These are phyloP conservation scores for Rhipidocladum racemiflorum DNA, from an alignment of 176 grass and related monocot species.

Conservation along the genomic window DNA sequence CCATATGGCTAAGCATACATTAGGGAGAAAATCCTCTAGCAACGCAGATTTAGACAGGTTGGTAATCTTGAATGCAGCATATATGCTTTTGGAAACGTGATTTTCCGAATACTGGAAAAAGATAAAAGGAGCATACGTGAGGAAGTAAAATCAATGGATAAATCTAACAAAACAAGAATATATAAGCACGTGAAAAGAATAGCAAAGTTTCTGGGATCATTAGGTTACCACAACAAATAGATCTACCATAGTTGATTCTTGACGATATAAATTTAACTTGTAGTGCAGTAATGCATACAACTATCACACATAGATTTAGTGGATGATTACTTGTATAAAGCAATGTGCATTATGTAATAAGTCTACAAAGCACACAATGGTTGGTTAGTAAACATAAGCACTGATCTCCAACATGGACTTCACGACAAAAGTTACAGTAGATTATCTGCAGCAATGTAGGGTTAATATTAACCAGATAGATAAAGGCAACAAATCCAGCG, in stretches of 20 bases:
- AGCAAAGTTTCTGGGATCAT: background rate
- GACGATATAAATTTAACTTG: background rate
- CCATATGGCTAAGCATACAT: conserved; percentile 84
- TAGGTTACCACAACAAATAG: conserved; percentile 22
- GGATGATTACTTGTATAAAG: background rate
- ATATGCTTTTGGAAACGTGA: conserved; percentile 96
- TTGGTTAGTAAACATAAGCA: background rate
- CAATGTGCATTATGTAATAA: background rate
- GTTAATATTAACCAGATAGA: background rate
- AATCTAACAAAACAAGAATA: conserved; percentile 11
- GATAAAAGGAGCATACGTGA: conserved; percentile 16
- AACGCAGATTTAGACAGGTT: conserved; percentile 43
- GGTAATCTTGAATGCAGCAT: conserved; percentile 85
- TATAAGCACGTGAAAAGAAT: background rate
- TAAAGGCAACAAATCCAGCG: background rate
- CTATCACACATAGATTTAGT: background rate
- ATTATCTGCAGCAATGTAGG: background rate
- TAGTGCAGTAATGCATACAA: background rate
- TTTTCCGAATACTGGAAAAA: conserved; percentile 81
- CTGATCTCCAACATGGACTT: background rate
- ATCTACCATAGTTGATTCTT: background rate
- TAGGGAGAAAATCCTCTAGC: conserved; percentile 75
- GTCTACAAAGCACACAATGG: background rate
- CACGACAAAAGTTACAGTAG: background rate
- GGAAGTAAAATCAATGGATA: conserved; percentile 19